These are phyloP conservation scores for Straminergon stramineum DNA, from an alignment of 225 moss, liverwort and hornwort genomes.

Conservation along the genomic window DNA sequence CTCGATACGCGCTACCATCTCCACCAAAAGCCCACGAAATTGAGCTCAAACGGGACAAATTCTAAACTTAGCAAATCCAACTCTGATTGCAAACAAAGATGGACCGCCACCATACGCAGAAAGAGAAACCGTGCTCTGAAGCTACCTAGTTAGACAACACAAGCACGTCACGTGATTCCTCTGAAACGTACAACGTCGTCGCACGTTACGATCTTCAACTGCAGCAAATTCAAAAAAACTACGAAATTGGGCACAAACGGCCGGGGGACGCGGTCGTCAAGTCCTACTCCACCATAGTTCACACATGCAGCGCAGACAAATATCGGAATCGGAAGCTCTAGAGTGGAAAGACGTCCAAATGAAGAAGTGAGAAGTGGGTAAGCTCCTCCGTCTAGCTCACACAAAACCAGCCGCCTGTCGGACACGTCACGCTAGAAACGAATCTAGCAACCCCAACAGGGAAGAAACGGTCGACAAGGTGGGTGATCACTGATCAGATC, in stretches of 20 bases:
- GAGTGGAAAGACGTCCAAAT: not conserved
- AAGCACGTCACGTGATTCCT: not conserved
- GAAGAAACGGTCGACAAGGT: not conserved
- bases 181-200: not conserved
- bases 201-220: not conserved
- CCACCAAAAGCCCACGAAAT: not conserved
- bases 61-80: not conserved
- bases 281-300: not conserved
- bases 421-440: conserved; percentile 6
- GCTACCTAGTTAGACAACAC: not conserved
- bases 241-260: not conserved
- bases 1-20: not conserved
- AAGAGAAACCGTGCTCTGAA: not conserved
- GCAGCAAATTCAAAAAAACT: not conserved
- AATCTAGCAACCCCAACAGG: not conserved
- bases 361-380: not conserved
- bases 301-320: not conserved
- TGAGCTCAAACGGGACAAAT: not conserved
- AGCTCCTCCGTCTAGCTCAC: not conserved
- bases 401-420: not conserved
- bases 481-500: not conserved
- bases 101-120: not conserved
- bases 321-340: not conserved
- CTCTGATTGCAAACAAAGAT: not conserved
- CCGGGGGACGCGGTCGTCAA: not conserved